Conservation (phyloP, 2,329 filamentous ascomycete genomes). For the Penicillium sp. region DNA sequence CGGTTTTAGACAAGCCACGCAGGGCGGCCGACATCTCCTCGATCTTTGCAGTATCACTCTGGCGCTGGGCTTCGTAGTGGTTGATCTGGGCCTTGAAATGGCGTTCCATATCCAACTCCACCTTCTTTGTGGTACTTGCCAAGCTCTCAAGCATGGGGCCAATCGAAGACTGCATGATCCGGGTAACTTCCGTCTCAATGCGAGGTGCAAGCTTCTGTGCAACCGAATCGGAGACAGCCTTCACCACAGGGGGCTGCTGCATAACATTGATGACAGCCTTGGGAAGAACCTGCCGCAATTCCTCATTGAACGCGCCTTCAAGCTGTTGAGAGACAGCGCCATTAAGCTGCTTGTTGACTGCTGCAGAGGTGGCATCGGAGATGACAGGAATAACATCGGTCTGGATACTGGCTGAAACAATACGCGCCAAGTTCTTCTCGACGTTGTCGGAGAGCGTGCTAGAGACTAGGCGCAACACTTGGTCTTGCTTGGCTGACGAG, state of each 20-base stretch:
- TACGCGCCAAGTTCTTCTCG: constrained; percentile 71
- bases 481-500: constrained; percentile 64
- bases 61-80: constrained; percentile 51
- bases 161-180: constrained; percentile 61
- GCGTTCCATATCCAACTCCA: constrained; percentile 66
- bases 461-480: constrained; percentile 65
- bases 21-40: constrained; percentile 59
- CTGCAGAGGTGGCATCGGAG: constrained; percentile 62
- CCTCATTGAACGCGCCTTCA: constrained; percentile 64
- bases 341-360: constrained; percentile 69
- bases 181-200: constrained; percentile 67
- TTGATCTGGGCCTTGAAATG: constrained; percentile 52
- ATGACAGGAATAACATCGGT: constrained; percentile 73
- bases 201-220: constrained; percentile 63
- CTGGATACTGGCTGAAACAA: constrained; percentile 73
- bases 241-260: constrained; percentile 70
- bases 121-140: constrained; percentile 65
- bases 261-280: constrained; percentile 64
- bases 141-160: constrained; percentile 64
- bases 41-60: constrained; percentile 57
- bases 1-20: constrained; percentile 52
- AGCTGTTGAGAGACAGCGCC: constrained; percentile 66
- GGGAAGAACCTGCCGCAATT: constrained; percentile 70
- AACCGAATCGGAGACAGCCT: constrained; percentile 69
- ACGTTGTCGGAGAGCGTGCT: constrained; percentile 68